Evolutionary conservation across 768 basidiomycete genomes (phyloP), one percentile per base, ranked within the genome.

Genomic region (Fomitopsis pulvina): DNA sequence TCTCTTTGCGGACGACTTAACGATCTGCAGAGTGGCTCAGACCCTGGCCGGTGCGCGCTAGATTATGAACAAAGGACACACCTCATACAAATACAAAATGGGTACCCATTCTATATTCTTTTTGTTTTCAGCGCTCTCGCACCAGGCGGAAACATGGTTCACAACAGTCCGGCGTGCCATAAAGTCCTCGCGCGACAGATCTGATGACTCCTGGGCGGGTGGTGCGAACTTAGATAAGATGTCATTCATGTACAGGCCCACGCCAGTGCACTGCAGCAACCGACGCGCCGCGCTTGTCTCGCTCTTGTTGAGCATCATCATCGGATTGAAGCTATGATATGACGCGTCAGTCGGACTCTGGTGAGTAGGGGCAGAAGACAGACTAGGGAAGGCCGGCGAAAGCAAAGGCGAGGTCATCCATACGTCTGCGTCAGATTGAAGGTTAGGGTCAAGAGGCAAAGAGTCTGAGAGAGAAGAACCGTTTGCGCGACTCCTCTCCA

Each of bases 21-120:
- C 62, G 45, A 63, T 52, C 64, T 65, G 37, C n/a, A 25, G 20
- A 46, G 32, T 24, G 24, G 25, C 24, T 16, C n/a, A n/a, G n/a
- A n/a, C n/a, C n/a, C n/a, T n/a, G n/a, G n/a, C n/a, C n/a, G n/a
- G n/a, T n/a, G n/a, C n/a, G n/a, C n/a, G n/a, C n/a, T n/a, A n/a
- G n/a, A n/a, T 9, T 11, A 32, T 39, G 38, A 39, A 21, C 29
- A 14, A 14, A 7, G 14, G 29, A 48, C 60, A 24, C 45, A 67
- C 68, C 65, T 69, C 68, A 48, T 63, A 69, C 8, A 50, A 25
- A 39, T 66, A 69, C 46, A 66, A 44, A 45, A 67, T 69, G 1
- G 65, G 66, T 27, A 52, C 43, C 63, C 63, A 68, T 43, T 62
- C 47, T 8, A 57, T 22, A 16, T 48, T 47, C 1, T 21, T 24